Percentiles rank a stretch among this genome's conserved stretches.
Evolutionary conservation across 2,329 filamentous ascomycete species (phyloP).

Genomic region (Fusarium sp.): DNA sequence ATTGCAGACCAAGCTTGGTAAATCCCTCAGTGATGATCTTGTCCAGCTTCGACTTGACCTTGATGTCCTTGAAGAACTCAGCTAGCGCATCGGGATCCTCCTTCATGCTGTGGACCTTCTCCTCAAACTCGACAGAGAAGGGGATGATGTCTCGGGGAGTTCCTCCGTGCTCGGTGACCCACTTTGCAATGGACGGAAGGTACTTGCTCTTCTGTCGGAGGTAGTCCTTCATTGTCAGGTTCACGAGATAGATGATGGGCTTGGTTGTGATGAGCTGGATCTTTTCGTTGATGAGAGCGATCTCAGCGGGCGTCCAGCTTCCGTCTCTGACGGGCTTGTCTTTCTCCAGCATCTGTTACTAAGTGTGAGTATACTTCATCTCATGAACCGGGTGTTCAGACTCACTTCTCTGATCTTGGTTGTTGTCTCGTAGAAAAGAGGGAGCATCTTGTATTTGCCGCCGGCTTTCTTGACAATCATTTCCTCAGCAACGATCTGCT

Average conservation of each 20-base stretch:
- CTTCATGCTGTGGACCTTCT: slow-evolving; percentile 56
- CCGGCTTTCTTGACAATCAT: slow-evolving; percentile 57
- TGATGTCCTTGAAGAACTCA: slow-evolving; percentile 55
- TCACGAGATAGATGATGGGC: slow-evolving; percentile 60
- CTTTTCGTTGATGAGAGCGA: slow-evolving; percentile 61
- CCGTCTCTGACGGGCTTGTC: slow-evolving; percentile 58
- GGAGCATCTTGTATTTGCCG: slow-evolving; percentile 61
- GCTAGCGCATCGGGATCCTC: slow-evolving; percentile 53
- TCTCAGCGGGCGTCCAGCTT: slow-evolving; percentile 58
- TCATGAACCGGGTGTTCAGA: fast-evolving
- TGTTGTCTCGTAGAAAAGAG: slow-evolving; percentile 59
- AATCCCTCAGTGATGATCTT: slow-evolving; percentile 61
- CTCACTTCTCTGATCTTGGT: slow-evolving; percentile 54
- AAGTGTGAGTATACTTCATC: slow-evolving; percentile 10
- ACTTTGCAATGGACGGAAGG: slow-evolving; percentile 58
- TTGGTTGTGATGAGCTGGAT: slow-evolving; percentile 61
- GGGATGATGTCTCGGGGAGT: slow-evolving; percentile 57
- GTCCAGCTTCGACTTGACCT: slow-evolving; percentile 57
- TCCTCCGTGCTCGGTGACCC: slow-evolving; percentile 60
- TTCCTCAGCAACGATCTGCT: slow-evolving; percentile 56
- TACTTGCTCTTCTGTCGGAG: slow-evolving; percentile 62
- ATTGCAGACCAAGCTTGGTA: slow-evolving; percentile 59
- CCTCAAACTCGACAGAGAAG: slow-evolving; percentile 60
- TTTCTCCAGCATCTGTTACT: slow-evolving; percentile 53
- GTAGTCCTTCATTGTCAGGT: slow-evolving; percentile 62